Evolutionary conservation across 2,329 filamentous ascomycete genomes (phyloP).

Genomic region (Hirsutella thompsonii): DNA sequence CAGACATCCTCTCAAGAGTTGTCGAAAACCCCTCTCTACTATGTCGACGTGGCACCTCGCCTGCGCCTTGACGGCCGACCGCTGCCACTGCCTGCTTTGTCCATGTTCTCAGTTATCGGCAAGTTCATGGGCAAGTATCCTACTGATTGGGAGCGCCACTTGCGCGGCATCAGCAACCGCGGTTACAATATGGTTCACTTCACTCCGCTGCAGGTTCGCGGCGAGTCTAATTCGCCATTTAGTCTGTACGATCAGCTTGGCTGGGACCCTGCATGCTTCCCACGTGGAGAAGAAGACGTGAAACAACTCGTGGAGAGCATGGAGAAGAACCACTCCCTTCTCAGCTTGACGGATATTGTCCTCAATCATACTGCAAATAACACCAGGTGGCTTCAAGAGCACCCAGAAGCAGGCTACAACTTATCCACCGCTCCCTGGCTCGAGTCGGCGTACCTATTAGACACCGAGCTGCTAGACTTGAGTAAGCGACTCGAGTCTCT

Average conservation of each 20-base stretch:
- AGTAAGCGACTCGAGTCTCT: conserved; percentile 58
- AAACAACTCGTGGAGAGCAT: conserved; percentile 64
- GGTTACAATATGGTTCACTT: conserved; percentile 99
- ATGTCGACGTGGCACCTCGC: conserved; percentile 83
- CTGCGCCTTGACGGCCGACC: conserved; percentile 61
- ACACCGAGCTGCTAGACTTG: conserved; percentile 57
- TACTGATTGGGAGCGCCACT: conserved; percentile 76
- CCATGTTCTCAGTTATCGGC: conserved; percentile 86
- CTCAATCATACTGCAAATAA: conserved; percentile 98
- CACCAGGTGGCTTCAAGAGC: conserved; percentile 83
- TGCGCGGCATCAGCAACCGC: conserved; percentile 75
- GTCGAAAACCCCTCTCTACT: conserved; percentile 66
- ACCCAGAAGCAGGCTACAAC: conserved; percentile 94
- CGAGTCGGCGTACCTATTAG: conserved; percentile 49
- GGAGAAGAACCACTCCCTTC: conserved; percentile 70
- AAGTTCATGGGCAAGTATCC: conserved; percentile 97
- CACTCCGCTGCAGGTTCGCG: conserved; percentile 80
- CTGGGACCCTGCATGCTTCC: conserved; percentile 76
- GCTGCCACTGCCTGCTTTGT: conserved; percentile 75
- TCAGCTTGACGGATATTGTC: conserved; percentile 90
- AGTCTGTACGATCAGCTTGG: conserved; percentile 86
- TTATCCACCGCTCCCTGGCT: conserved; percentile 75
- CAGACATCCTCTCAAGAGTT: conserved; percentile 26
- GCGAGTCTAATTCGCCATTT: conserved; percentile 89
- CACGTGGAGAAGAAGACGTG: conserved; percentile 73